phyloP scores from a whole-genome alignment of 1,284 basidiomycete genomes.

The Dichomitus squalens region DNA sequence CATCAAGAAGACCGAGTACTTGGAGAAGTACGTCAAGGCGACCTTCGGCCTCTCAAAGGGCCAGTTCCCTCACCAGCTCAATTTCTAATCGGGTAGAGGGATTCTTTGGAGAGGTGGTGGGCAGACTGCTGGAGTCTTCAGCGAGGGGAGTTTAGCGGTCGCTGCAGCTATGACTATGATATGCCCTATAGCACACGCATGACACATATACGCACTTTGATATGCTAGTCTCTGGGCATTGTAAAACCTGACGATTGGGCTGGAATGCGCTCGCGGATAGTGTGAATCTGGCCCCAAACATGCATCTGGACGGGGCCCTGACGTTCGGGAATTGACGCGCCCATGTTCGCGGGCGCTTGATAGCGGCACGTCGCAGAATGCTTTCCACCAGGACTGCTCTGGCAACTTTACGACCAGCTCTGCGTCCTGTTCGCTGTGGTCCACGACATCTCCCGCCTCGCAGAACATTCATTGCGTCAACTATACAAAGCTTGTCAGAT shows the following conservation, averaged over 20 bases:
- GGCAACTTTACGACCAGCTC: slow-evolving; percentile 15
- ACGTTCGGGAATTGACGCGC: not conserved
- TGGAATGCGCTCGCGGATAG: not conserved
- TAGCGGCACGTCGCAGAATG: slow-evolving; percentile 10
- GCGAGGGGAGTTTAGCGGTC: slow-evolving; percentile 26
- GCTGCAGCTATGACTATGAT: slow-evolving; percentile 33
- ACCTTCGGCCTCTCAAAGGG: slow-evolving; percentile 96
- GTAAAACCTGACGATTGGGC: slow-evolving; percentile 10
- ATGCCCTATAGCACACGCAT: slow-evolving; percentile 34
- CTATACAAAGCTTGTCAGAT: slow-evolving; percentile 44
- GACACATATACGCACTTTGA: slow-evolving; percentile 27
- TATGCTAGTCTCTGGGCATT: slow-evolving; percentile 22
- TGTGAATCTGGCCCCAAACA: not conserved
- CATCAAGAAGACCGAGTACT: slow-evolving; percentile 91
- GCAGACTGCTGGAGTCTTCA: slow-evolving; percentile 20
- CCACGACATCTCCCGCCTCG: slow-evolving; percentile 11
- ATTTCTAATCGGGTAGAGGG: slow-evolving; percentile 59
- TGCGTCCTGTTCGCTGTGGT: slow-evolving; percentile 1
- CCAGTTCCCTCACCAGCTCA: slow-evolving; percentile 87
- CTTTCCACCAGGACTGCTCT: slow-evolving; percentile 24
- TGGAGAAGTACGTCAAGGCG: slow-evolving; percentile 93
- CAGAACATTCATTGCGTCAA: slow-evolving; percentile 38
- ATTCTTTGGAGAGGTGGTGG: slow-evolving; percentile 23
- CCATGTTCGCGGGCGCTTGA: slow-evolving; percentile 3
- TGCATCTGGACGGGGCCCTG: no score